These are phyloP conservation scores for Aulographum hederae DNA, from an alignment of 2,329 filamentous ascomycete genomes.

Conservation along the genomic window DNA sequence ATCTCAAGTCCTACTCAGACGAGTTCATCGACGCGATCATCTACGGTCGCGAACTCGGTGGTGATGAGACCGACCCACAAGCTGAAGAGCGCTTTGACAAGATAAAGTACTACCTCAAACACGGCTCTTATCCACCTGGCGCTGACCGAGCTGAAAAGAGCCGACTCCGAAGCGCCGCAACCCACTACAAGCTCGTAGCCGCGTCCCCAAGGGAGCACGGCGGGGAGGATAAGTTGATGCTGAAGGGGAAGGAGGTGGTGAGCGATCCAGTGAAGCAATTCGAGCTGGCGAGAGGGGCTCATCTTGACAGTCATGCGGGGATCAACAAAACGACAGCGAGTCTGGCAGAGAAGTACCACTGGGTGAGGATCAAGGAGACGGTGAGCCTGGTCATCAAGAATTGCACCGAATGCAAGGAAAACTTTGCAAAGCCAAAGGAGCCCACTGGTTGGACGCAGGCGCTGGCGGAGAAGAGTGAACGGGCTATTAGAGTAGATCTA, in stretches of 20 bases:
- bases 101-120: slow-evolving; percentile 93
- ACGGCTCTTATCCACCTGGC: slow-evolving; percentile 79
- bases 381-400: slow-evolving; percentile 88
- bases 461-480: too few species aligned
- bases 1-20: slow-evolving; percentile 26
- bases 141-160: slow-evolving; percentile 93
- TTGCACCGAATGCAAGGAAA: slow-evolving; percentile 77
- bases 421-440: too few species aligned
- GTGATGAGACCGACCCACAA: slow-evolving; percentile 61
- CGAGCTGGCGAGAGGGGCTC: slow-evolving; percentile 64
- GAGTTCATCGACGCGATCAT: slow-evolving; percentile 32
- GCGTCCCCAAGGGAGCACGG: slow-evolving; percentile 7
- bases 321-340: slow-evolving; percentile 97
- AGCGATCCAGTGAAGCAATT: slow-evolving; percentile 79
- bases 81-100: slow-evolving; percentile 97
- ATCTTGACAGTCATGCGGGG: slow-evolving; percentile 60
- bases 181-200: slow-evolving; percentile 32
- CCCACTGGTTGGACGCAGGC: too few species aligned
- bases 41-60: slow-evolving; percentile 40
- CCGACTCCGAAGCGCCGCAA: slow-evolving; percentile 71
- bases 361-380: slow-evolving; percentile 95
- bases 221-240: slow-evolving; percentile 60
- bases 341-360: slow-evolving; percentile 89
- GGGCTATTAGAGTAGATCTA: too few species aligned
- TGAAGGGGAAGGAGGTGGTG: slow-evolving; percentile 95